Percentiles rank a stretch among this genome's conserved stretches.
phyloP scores from a whole-genome alignment of 768 basidiomycete species.

The Tephrocybe sp. region DNA sequence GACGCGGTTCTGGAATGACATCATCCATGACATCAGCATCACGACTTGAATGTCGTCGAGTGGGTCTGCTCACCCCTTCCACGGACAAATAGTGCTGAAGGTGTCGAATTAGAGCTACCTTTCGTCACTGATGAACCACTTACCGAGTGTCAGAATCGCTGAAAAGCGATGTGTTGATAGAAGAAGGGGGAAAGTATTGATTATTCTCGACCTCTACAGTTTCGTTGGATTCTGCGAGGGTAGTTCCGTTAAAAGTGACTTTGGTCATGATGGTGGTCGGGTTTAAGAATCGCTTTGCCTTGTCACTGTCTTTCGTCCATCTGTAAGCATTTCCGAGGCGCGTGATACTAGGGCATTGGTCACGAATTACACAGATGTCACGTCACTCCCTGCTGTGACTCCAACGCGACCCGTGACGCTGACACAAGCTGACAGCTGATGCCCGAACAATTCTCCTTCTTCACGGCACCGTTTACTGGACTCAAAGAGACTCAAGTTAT shows the following conservation, averaged over 20 bases:
- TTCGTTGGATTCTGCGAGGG: conserved; percentile 57
- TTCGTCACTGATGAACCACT: conserved; percentile 14
- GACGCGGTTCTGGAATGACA: conserved; percentile 48
- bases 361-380: too few species aligned
- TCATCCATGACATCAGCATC: background rate
- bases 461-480: too few species aligned
- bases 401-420: too few species aligned
- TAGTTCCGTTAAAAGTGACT: conserved; percentile 47
- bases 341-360: too few species aligned
- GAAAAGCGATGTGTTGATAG: conserved; percentile 47
- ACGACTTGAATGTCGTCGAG: background rate
- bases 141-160: conserved; percentile 54
- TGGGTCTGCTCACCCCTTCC: conserved; percentile 60
- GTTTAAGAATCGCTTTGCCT: too few species aligned
- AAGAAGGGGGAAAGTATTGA: conserved; percentile 69
- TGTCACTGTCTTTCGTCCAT: too few species aligned
- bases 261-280: conserved; percentile 37
- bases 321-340: too few species aligned
- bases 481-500: too few species aligned
- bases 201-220: conserved; percentile 66
- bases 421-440: too few species aligned
- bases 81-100: conserved; percentile 54
- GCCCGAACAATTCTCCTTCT: too few species aligned
- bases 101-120: background rate
- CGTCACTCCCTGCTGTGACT: too few species aligned